phyloP scores from a whole-genome alignment of 2,329 filamentous ascomycete species.

The Nannizziopsis arthrosporioides region DNA sequence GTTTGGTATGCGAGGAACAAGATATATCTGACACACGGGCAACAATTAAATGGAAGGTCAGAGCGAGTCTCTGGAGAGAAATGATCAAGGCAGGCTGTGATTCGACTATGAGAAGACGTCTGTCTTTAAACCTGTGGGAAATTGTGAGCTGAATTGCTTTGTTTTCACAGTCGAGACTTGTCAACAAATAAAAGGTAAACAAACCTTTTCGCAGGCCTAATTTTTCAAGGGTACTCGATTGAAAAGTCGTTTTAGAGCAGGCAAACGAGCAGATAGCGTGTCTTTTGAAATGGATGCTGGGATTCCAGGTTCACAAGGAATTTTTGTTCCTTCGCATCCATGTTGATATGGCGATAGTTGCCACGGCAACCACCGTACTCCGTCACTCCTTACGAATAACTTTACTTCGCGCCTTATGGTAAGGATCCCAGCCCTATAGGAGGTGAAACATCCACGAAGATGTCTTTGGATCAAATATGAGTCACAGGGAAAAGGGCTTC shows the following conservation, averaged over 20 bases:
- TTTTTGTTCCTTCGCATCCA: constrained; percentile 8
- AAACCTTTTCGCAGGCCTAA: neutral
- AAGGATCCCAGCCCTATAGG: too few relatives aligned
- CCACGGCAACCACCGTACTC: constrained; percentile 22
- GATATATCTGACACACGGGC: too few relatives aligned
- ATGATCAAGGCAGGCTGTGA: neutral
- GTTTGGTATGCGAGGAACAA: neutral
- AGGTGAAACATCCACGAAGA: too few relatives aligned
- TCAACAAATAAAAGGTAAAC: constrained; percentile 1
- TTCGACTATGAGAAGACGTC: neutral
- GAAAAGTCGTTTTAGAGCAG: neutral
- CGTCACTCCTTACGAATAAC: too few relatives aligned
- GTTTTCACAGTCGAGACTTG: neutral
- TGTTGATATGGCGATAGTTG: constrained; percentile 27
- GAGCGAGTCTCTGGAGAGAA: neutral
- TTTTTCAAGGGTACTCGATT: neutral
- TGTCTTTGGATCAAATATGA: too few relatives aligned
- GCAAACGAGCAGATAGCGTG: too few relatives aligned
- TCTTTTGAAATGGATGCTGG: too few relatives aligned
- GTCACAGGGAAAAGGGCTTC: too few relatives aligned
- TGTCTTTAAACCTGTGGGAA: neutral
- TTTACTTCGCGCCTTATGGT: too few relatives aligned
- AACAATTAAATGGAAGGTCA: too few relatives aligned
- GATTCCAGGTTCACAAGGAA: neutral
- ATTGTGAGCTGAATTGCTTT: neutral